Base-by-base conservation (phyloP, 768 basidiomycete species). In the Dendrothele bispora region DNA sequence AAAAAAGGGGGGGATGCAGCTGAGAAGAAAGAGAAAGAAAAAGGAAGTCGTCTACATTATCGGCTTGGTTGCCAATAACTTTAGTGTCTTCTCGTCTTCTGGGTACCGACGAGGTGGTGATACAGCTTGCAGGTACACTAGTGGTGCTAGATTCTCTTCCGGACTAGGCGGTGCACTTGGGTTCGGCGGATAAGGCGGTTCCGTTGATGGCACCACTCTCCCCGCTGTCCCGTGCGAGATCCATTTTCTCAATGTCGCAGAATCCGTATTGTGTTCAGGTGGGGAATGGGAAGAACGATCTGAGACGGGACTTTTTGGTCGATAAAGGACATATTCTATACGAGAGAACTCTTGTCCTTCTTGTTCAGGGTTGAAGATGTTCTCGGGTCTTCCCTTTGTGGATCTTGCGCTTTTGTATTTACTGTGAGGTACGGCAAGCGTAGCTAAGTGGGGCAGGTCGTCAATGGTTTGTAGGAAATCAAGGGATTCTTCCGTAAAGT, bases 401-500 rank as follows among this genome's bases (percentile, higher is more conserved):
- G 80, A 79, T 40, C 86, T 80, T 7, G 87, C 87, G 55, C 85
- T 87, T 59, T 82, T 78, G 60, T 90, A 91, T 53, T 68, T 77
- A 38, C 81, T 43, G 27, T 39, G 43, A 1, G 46, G 50, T 4
- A 53, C 54, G 8, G 18, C 41, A 2, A 48, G 46, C 15, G 24
- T 35, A 18, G 45, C 59, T 28, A 78, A 67, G 32, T 63, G 63
- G n/a, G 84, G 79, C 44, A 84, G 71, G 48, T 88, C 82, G 50
- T 87, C 83, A 46, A 91, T 75, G 5, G 81, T 81, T 43, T 67
- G 66, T 37, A 90, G 70, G 39, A 71, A 68, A 46, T 80, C 77
- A 36, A 86, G 68, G 0, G 83, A 81, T 21, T 86, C 88, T 49
- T 85, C 79, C 1, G 84, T 88, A 58, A 86, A 90, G 64, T 91